Conservation (phyloP, 495 filamentous ascomycete species). For the Daldinia grandis region DNA sequence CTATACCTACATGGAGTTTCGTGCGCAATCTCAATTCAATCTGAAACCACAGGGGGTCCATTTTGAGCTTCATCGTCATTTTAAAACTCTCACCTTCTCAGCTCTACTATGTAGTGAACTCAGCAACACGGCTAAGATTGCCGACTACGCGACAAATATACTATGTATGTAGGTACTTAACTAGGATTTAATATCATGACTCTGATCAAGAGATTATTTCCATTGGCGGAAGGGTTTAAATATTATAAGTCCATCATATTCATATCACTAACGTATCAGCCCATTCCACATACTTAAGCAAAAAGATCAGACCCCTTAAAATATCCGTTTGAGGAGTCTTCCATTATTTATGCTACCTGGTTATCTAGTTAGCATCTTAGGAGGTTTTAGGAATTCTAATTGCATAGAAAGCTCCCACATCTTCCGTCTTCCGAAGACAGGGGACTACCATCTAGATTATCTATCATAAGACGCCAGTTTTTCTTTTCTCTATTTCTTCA, state of each 20-base stretch:
- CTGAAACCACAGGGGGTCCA: constrained; percentile 33
- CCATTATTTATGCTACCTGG: constrained; percentile 13
- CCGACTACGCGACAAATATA: neutral
- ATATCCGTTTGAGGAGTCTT: neutral
- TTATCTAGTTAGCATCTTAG: neutral
- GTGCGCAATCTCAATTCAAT: constrained; percentile 15
- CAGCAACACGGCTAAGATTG: neutral
- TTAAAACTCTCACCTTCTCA: constrained; percentile 33
- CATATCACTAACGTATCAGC: neutral
- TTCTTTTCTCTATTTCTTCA: constrained; percentile 34
- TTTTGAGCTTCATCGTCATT: constrained; percentile 43
- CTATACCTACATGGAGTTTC: neutral
- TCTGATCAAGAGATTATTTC: neutral
- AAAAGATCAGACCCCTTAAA: neutral
- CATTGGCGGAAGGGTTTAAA: neutral
- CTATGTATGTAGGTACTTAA: neutral
- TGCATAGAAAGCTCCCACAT: neutral
- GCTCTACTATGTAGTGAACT: neutral
- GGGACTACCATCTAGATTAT: constrained; percentile 12
- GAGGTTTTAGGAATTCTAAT: neutral
- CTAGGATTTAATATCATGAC: too few species aligned
- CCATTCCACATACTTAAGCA: neutral
- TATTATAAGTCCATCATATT: too few species aligned
- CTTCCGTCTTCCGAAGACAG: constrained; percentile 10
- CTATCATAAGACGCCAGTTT: neutral